Evolutionary conservation across 2,329 filamentous ascomycete species (phyloP), one percentile per base, ranked within the genome.

Genomic region (Teratosphaeria epicoccoides): DNA sequence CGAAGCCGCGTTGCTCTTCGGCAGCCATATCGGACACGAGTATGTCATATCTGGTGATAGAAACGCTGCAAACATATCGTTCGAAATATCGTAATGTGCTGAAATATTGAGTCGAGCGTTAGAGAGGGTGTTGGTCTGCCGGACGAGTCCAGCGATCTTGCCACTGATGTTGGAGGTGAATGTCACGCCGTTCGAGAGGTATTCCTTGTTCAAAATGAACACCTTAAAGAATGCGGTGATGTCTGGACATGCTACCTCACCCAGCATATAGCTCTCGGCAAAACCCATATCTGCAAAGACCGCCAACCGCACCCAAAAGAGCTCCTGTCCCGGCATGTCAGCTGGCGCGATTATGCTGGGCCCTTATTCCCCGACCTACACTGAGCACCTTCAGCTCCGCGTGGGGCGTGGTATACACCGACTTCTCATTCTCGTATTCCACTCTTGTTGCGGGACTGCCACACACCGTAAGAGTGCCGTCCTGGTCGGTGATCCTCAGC

Each of bases 11-110:
- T 73, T 69, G 10, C 70, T 70, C 29, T 65, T 68, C 0, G 69
- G 70, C 44, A 74, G 70, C 83, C 83, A 85, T 47, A 86, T 81
- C 2, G 84, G 79, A 62, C 83, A 86, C 0, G 82, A 86, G 60
- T 87, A 87, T 3, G 83, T 87, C 84, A 88, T 87, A 61, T 87
- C 84, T n/a, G 78, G 74, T 0, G 82, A 85, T 24, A 87, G 72
- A 58, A 87, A 87, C 0, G 83, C 82, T 5, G 82, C 81, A 60
- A 88, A 87, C 81, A 87, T 85, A 52, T 82, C 81, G 61, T 88
- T 88, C 57, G 80, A 83, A 55, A 87, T 85, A 60, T 88, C 84
- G 64, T 88, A 88, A 58, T 88, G 85, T 4, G 83, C 83, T 2
- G 78, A 78, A 49, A 85, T 81, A 62, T 88, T 87, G 43, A 85